Evolutionary conservation across 2,329 filamentous ascomycete genomes (phyloP).

Genomic region (Thielaviopsis ethacetica): DNA sequence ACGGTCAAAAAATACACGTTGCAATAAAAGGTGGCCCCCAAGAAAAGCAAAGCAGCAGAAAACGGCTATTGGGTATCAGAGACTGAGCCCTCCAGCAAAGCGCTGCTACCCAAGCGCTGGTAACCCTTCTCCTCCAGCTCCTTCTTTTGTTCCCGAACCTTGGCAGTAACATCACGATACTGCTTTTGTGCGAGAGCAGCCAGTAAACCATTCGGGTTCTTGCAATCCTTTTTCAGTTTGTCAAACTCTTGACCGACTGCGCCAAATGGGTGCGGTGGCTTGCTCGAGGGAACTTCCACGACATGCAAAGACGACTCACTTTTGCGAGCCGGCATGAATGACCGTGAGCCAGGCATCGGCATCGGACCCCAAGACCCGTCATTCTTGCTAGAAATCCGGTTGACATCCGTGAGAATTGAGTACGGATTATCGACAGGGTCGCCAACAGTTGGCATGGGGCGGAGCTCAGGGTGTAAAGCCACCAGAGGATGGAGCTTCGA

Average conservation of each 20-base stretch:
- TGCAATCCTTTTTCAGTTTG: neutral
- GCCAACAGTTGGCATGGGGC: no score
- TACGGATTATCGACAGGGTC: neutral
- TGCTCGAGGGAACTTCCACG: neutral
- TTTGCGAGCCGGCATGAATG: neutral
- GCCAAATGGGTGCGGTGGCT: neutral
- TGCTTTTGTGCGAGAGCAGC: neutral
- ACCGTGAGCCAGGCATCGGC: neutral
- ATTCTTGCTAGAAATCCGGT: neutral
- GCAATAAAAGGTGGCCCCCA: neutral
- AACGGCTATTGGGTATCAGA: neutral
- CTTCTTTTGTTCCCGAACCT: neutral
- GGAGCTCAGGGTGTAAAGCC: no score
- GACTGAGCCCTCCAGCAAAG: neutral
- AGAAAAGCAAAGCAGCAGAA: neutral
- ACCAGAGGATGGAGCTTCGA: no score
- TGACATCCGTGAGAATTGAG: neutral
- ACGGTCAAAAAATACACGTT: neutral
- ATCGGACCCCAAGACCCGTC: neutral
- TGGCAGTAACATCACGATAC: neutral
- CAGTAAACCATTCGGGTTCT: neutral
- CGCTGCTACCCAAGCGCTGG: neutral
- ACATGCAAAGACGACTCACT: neutral
- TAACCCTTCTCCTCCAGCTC: neutral
- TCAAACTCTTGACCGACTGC: slow-evolving; percentile 2